Base-by-base conservation (phyloP, 345 rosid species). In the Populus pruinosa region DNA sequence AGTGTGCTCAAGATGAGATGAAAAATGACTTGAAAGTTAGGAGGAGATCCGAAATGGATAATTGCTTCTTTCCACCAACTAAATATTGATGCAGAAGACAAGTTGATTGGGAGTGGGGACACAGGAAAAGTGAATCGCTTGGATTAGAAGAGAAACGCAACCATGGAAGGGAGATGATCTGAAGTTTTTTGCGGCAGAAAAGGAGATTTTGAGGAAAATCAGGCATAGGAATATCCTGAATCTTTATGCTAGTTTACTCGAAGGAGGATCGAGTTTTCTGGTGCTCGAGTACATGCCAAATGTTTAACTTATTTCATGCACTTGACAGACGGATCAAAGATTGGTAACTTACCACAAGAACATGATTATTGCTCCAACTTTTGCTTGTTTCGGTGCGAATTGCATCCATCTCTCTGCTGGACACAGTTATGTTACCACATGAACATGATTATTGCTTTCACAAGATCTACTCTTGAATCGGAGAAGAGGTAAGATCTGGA, bases 71-170 rank as follows among this genome's bases (percentile, higher is more conserved):
- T 93, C 73, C 89, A 93, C 80, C 89, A 87, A 17, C 41, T 92
- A 72, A 96, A 91, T 63, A 79, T 95, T n/a, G 96, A 93, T 14
- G 89, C 89, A 20, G 91, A 91, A 77, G 88, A 80, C 8, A 86
- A 89, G 39, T 76, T 95, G 82, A 93, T 95, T 1, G 97, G 97
- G 69, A 86, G 83, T 50, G 99, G 99, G 9, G 91, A 96, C 7
- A 92, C 96, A 0, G 99, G 99, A 62, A 93, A 87, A 80, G 99
- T 93, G 33, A 93, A 92, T 72, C 86, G 98, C 5, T 82, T 93
- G 31, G 93, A 90, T 67, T 64, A 92, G 89, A 93, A 88, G 90
- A 93, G 88, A 62, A 86, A 84, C 6, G 85, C 87, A 88, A 78
- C 84, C 91, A 38, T 83, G 89, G 88, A 84, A 84, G 82, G 91